Base-by-base conservation (phyloP, 257 asterid species). In the Primulina tabacum region DNA sequence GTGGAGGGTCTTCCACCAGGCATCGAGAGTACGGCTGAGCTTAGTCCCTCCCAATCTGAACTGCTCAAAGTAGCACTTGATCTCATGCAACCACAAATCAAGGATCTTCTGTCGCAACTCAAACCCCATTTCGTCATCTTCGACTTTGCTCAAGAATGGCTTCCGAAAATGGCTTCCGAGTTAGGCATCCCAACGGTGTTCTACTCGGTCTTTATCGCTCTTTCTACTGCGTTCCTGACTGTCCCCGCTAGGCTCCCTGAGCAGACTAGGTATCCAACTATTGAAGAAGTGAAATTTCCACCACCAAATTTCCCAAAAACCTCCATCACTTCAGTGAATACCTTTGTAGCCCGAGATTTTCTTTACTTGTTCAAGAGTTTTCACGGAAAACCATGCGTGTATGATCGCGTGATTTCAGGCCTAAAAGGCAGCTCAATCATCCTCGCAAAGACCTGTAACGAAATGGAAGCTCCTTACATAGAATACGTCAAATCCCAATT, bases 141-240 rank as follows among this genome's bases (percentile, higher is more conserved):
- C 34, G 88, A 86, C 62, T 86, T 83, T 55, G 84, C 88, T 0
- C 90, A 86, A 68, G 81, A 83, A n/a, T 83, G 90, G 88, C 85
- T 86, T 10, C 88, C 88, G 4, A 61, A 73, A 18, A 26, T 85
- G 58, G 88, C 85, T 7, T 63, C 67, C 26, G 80, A 79, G 16
- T 21, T 83, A 2, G 88, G 90, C 11, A 83, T 83, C 71, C 70
- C 76, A 32, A 73, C 90, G 1, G 69, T 77, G 2, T 83, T 65
- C 57, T 83, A 65, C 72, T 83, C 88, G 5, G 88, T 83, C 1
- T 79, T 83, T 18, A 69, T 74, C 5, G 81, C 90, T 28, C 71
- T 86, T 16, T 56, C 90, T 5, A 83, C 84, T 7, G 83, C 88
- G 1, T 83, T 77, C 62, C 66, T 74, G 21, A 83, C 87, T 3